Base-by-base conservation (phyloP, 495 filamentous ascomycete species). In the Coniosporium apollinis region DNA sequence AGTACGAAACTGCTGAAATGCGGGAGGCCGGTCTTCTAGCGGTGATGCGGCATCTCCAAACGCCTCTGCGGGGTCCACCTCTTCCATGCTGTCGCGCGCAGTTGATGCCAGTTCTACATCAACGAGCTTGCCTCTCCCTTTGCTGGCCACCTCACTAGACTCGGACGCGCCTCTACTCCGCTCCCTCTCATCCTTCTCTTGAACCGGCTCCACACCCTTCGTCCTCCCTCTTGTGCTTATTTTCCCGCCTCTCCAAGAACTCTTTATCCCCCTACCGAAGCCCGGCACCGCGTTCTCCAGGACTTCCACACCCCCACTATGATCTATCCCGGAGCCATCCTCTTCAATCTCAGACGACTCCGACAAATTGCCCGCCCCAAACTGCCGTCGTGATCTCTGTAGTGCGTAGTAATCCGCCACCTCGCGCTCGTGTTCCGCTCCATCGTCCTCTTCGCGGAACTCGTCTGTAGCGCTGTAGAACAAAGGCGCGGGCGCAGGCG, bases 381-480 rank as follows among this genome's bases (percentile, higher is more conserved):
- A 86, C 33, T 92, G 79, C 34, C 85, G 70, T 43, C 89, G 69
- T 49, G 86, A 94, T 34, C 74, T 64, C 55, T 94, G 83, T 33
- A 97, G 59, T 9, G 89, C 89, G 56, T 83, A 93, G 46, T 83
- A 76, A 55, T 97, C 89, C 10, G 86, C 83, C 11, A 86, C 79
- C 47, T 97, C 89, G 34, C 87, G 72, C 37, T 92, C 82, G 41
- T 81, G 78, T 51, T 97, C 86, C 36, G 78, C 74, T 43, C 85
- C 84, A 35, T 94, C 84, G 51, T 93, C 82, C 48, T 92, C 82
- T 57, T 87, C 82, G 44, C 72, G 69, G 42, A 82, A 83, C 44
- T 83, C 78, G 54, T 84, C 80, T 0, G 75, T 76, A 17, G 72
- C 67, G 48, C 82, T 87, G 56, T 86, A 83, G 48, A 97, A 96